Evolutionary conservation across 2,329 filamentous ascomycete genomes (phyloP), one percentile per base, ranked within the genome.

Genomic region (Aspergillus viridinutans): DNA sequence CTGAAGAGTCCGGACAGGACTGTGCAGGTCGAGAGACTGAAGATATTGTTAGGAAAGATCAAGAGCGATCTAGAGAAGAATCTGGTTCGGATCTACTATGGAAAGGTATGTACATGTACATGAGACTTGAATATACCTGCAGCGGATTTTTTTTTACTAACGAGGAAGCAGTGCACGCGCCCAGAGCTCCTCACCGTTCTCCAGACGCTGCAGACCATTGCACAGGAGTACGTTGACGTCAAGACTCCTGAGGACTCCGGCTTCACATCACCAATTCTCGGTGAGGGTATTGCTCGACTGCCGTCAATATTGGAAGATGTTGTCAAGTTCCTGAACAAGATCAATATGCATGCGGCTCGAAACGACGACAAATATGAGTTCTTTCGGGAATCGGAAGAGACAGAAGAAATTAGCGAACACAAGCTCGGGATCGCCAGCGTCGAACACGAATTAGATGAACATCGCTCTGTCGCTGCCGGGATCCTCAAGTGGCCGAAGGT

Each of bases 11-110:
- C 86, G 51, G 81, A 87, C 50, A 86, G 85, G 45, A 87, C 85
- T 0, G 74, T 81, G 8, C 81, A 83, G 20, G 86, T 92, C 3
- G 90, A 95, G 64, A 88, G 89, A 60, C 75, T 97, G 1, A 88
- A 86, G 61, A 81, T 79, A 21, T 77, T 97, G 9, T 81, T 99
- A 1, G 79, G 81, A 26, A 88, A 82, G 58, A 87, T 88, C 59
- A 90, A 83, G 69, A 86, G 84, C 5, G 94, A 99, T 69, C 84
- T 99, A 5, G 94, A 99, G 74, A 92, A 94, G 64, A 94, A 90
- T 59, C 80, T 99, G 49, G 92, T 97, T 67, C 85, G 94, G 48
- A 96, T 99, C 58, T 99, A 97, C 78, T 99, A 99, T 74, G 92
- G 92, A 51, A 97, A 96, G 70, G 77, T 79, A 58, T 8, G 62